These are phyloP conservation scores for Coprinopsis sp. DNA, from an alignment of 768 basidiomycete species.

Conservation along the genomic window DNA sequence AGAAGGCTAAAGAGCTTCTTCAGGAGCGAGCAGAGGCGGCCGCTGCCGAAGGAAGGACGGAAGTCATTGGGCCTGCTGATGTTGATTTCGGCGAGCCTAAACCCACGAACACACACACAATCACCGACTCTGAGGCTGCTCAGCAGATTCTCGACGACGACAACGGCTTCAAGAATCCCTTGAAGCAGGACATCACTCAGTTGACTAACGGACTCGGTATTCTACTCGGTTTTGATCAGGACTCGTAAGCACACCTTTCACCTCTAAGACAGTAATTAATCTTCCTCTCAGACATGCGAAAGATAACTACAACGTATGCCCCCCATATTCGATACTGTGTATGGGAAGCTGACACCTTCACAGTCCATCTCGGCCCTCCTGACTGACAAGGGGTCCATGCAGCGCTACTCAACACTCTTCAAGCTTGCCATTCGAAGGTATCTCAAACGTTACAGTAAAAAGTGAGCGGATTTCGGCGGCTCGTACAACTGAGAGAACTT, in stretches of 20 bases:
- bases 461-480: too few species aligned
- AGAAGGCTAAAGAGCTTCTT: constrained; percentile 2
- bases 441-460: neutral
- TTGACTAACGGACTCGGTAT: neutral
- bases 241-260: neutral
- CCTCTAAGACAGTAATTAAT: neutral
- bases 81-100: neutral
- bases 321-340: too few species aligned
- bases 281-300: neutral
- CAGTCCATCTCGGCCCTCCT: neutral
- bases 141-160: neutral
- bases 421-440: neutral
- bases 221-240: neutral
- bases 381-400: neutral
- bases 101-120: neutral
- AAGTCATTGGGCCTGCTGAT: neutral
- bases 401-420: neutral
- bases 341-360: too few species aligned
- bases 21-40: neutral
- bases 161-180: constrained; percentile 1
- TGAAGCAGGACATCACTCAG: neutral
- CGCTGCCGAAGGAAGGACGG: neutral
- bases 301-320: neutral
- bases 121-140: neutral
- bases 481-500: too few species aligned